A percentile compares a stretch with the other conserved stretches of the same genome.
Conservation (phyloP, 2,329 filamentous ascomycete genomes). For the Sarocladium strictum region DNA sequence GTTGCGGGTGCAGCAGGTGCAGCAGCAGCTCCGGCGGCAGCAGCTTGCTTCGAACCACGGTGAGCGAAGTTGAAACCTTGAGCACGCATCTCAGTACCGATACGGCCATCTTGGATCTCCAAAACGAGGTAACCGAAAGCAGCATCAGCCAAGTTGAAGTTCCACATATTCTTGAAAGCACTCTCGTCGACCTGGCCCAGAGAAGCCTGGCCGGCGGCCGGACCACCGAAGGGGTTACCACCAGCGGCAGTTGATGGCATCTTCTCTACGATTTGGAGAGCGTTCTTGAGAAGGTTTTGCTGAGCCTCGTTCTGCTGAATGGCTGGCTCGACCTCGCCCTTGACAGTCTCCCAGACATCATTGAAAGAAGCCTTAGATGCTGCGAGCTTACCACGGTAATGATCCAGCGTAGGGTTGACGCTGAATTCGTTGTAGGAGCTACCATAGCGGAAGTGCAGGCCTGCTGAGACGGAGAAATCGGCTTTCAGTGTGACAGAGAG, state of each 20-base stretch:
- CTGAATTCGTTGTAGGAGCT: constrained; percentile 99
- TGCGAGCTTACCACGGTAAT: constrained; percentile 96
- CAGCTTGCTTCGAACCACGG: constrained; percentile 72
- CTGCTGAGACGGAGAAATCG: constrained; percentile 96
- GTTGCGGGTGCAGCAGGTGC: constrained; percentile 24
- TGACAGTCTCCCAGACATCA: constrained; percentile 99
- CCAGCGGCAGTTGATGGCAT: constrained; percentile 95
- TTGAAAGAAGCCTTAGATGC: constrained; percentile 98
- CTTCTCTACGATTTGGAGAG: constrained; percentile 90
- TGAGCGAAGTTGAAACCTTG: constrained; percentile 99
- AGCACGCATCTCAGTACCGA: constrained; percentile 96
- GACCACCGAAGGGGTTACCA: constrained; percentile 93
- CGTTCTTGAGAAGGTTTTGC: constrained; percentile 85
- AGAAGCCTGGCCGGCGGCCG: constrained; percentile 62
- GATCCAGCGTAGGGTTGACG: constrained; percentile 94
- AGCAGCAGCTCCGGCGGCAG: constrained; percentile 25
- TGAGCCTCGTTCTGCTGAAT: constrained; percentile 92
- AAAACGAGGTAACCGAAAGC: constrained; percentile 94
- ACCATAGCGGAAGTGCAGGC: constrained; percentile 95
- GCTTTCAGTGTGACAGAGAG: constrained; percentile 95
- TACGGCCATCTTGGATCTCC: constrained; percentile 90
- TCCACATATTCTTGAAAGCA: constrained; percentile 99
- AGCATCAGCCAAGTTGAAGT: constrained; percentile 96
- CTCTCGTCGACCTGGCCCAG: constrained; percentile 95
- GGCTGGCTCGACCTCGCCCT: constrained; percentile 88